Conservation (phyloP, 1,284 basidiomycete species). For the Omphalotus olearius region DNA sequence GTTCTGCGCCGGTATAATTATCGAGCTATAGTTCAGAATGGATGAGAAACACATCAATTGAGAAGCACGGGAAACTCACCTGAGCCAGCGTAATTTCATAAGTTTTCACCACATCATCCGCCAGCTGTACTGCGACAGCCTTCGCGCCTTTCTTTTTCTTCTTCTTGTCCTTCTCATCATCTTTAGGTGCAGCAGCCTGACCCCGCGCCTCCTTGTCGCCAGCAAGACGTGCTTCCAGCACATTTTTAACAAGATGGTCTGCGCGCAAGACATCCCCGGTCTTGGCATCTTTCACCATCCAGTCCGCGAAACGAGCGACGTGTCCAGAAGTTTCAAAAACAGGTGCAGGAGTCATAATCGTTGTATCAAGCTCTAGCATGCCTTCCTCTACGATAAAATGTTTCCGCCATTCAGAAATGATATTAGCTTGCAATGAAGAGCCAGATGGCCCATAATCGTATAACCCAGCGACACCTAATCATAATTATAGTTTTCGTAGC, state of each 20-base stretch:
- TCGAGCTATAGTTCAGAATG: slow-evolving; percentile 64
- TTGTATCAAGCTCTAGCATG: slow-evolving; percentile 99
- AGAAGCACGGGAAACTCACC: slow-evolving; percentile 40
- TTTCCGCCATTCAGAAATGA: slow-evolving; percentile 94
- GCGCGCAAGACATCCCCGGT: slow-evolving; percentile 97
- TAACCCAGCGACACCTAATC: slow-evolving; percentile 85
- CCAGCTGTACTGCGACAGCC: slow-evolving; percentile 70
- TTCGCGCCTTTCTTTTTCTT: slow-evolving; percentile 87
- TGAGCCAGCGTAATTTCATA: slow-evolving; percentile 86
- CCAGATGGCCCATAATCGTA: slow-evolving; percentile 97
- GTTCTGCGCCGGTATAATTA: slow-evolving; percentile 88
- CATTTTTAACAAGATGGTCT: slow-evolving; percentile 94
- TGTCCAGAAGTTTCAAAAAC: slow-evolving; percentile 99
- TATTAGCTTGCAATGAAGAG: slow-evolving; percentile 94
- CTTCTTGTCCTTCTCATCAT: slow-evolving; percentile 66
- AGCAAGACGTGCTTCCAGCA: slow-evolving; percentile 86
- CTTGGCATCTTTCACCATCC: slow-evolving; percentile 97
- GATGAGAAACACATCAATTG: neutral
- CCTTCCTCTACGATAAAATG: slow-evolving; percentile 99
- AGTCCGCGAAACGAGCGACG: slow-evolving; percentile 97
- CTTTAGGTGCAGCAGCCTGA: slow-evolving; percentile 42
- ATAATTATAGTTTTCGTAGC: neutral
- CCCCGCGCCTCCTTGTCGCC: slow-evolving; percentile 94
- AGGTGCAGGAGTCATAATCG: slow-evolving; percentile 92
- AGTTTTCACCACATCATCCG: slow-evolving; percentile 72